These are phyloP conservation scores for Allomyces javanicus DNA, from an alignment of 192 early-diverging fungal genomes.

Conservation along the genomic window DNA sequence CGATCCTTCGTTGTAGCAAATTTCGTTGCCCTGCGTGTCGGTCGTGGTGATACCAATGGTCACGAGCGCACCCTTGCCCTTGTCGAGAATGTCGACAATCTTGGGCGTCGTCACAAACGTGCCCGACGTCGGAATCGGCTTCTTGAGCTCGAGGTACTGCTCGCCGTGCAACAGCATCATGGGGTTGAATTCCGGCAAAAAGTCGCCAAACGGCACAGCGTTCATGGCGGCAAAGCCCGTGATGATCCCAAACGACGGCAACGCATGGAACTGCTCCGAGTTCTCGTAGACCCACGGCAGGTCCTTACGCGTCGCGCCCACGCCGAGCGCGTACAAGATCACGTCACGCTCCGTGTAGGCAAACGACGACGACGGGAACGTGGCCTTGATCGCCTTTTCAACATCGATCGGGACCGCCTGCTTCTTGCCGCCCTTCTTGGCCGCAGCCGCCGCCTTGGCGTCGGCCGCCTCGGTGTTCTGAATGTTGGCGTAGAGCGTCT, in stretches of 20 bases:
- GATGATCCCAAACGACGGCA: slow-evolving; percentile 88
- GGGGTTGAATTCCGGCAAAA: slow-evolving; percentile 51
- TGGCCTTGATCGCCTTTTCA: slow-evolving; percentile 33
- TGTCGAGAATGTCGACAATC: slow-evolving; percentile 88
- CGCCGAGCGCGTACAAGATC: slow-evolving; percentile 83
- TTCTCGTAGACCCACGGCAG: slow-evolving; percentile 86
- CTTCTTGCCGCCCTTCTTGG: slow-evolving; percentile 15
- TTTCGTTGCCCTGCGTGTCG: slow-evolving; percentile 50
- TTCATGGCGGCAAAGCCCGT: slow-evolving; percentile 48
- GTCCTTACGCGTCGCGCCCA: slow-evolving; percentile 74
- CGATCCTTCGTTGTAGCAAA: slow-evolving; percentile 75
- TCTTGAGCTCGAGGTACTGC: slow-evolving; percentile 79
- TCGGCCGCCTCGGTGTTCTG: slow-evolving; percentile 30
- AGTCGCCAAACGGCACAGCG: slow-evolving; percentile 27
- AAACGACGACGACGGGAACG: slow-evolving; percentile 35
- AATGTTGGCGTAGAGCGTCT: slow-evolving; percentile 68
- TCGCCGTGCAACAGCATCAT: slow-evolving; percentile 99
- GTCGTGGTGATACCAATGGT: slow-evolving; percentile 61
- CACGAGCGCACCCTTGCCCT: slow-evolving; percentile 78
- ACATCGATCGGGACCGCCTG: slow-evolving; percentile 31
- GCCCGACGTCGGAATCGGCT: slow-evolving; percentile 67
- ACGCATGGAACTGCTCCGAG: slow-evolving; percentile 51
- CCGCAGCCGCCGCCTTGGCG: slow-evolving; percentile 6
- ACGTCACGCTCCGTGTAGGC: slow-evolving; percentile 75
- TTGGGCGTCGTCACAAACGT: slow-evolving; percentile 51